Base-by-base conservation (phyloP, 306 rosid species). In the Rosa persica region DNA sequence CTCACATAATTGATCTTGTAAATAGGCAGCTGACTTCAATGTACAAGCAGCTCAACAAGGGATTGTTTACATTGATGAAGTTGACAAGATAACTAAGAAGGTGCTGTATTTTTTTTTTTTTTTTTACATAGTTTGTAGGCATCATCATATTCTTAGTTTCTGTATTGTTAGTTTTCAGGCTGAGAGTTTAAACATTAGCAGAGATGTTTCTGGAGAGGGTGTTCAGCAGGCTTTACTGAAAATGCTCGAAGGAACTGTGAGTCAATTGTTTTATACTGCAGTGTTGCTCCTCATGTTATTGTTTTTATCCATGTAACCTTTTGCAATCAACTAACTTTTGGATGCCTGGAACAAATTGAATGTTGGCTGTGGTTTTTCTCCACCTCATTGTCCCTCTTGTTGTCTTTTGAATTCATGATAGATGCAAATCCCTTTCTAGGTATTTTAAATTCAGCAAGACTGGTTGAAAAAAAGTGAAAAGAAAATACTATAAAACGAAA, bases 71-170 rank as follows among this genome's bases (percentile, higher is more conserved):
- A 92, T 92, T 27, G 98, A 94, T 78, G 98, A 94, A 94, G 97
- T 94, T 87, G 98, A 94, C 93, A 92, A 94, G 87, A 94, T 92
- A 89, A 94, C 98, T n/a, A 94, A 92, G 89, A 94, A 94, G 98
- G 98, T 94, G 80, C 57, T 64, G 55, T 27, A 25, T 12, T n/a
- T 64, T 69, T 34, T 68, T 79, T 81, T 48, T 25, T 71, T 70
- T 57, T 54, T 68, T n/a, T 6, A 73, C 22, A 16, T 76, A 61
- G 76, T 73, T 62, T 36, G 77, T 67, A 43, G 75, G 81, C 38
- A 25, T 71, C 36, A 27, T 78, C 67, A 57, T 46, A 51, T 62
- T 55, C 39, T 74, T 55, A 74, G 15, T 73, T 73, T 54, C 38
- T 54, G 17, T 34, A 27, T 39, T 1, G 19, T 72, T 52, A 51